Conservation (phyloP, 345 rosid species). For the Microthlaspi erraticum region DNA sequence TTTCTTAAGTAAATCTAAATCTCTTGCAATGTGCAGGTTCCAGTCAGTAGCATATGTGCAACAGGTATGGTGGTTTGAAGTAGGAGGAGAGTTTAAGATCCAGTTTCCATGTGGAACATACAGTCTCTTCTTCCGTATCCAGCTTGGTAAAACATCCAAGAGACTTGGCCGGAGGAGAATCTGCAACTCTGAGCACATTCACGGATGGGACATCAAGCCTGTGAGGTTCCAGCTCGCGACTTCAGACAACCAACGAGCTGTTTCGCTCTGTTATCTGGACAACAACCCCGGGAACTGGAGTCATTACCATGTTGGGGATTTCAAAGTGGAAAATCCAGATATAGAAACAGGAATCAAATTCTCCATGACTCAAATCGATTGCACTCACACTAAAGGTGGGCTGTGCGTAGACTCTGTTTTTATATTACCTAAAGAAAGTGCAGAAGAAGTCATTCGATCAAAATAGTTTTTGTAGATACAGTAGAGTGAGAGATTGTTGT, state of each 20-base stretch:
- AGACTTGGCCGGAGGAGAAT: constrained; percentile 76
- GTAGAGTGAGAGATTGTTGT: constrained; percentile 38
- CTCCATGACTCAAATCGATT: constrained; percentile 85
- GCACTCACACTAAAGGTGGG: constrained; percentile 98
- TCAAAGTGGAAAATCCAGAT: constrained; percentile 52
- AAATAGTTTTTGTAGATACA: constrained; percentile 34
- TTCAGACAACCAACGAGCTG: constrained; percentile 68
- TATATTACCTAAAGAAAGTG: constrained; percentile 57
- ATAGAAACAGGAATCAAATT: constrained; percentile 54
- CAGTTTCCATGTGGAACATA: constrained; percentile 78
- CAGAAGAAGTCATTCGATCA: constrained; percentile 42
- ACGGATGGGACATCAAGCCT: constrained; percentile 91
- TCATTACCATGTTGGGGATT: constrained; percentile 78
- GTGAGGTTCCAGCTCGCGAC: constrained; percentile 77
- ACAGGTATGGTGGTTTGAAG: constrained; percentile 98
- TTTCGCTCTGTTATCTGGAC: constrained; percentile 56
- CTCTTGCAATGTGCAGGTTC: constrained; percentile 51
- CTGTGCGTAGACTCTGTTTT: constrained; percentile 73
- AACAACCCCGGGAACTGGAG: constrained; percentile 72
- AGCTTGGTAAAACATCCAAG: constrained; percentile 66
- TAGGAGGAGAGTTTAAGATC: constrained; percentile 80
- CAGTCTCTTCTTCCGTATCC: constrained; percentile 79
- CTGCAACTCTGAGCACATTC: constrained; percentile 74
- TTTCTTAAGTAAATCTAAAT: not conserved
- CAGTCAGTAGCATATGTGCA: constrained; percentile 81